Base-by-base conservation (phyloP, 768 basidiomycete genomes). In the Termitomyces heimii region DNA sequence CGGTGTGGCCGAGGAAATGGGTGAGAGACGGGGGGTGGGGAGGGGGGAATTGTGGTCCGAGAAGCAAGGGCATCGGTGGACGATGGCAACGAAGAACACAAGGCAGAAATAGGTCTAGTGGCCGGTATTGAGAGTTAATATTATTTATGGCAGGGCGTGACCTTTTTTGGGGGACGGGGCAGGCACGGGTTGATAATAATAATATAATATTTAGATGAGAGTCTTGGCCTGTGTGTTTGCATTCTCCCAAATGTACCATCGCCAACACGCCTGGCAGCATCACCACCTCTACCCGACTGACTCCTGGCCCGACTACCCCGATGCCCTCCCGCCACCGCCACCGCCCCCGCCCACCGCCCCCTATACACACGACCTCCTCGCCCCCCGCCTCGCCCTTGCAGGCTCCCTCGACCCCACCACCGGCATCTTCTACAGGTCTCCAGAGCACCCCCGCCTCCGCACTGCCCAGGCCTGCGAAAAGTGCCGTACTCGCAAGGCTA, bases 401-500 rank as follows among this genome's bases (percentile, higher is more conserved):
- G 86, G 86, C 39, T 83, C 83, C 0, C 74, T 88, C 37, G 84
- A 88, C 67, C 82, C 82, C 1, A 61, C 75, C 2, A 87, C 85
- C 0, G 83, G 84, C n/a, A 79, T 86, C 43, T 86, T 85, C 64
- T 84, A 85, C 67, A 79, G 77, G 16, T 79, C 82, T 0, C 78
- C 82, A 0, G 84, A 87, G 61, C 83, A 85, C 56, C 80, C 85
- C 1, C 78, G 86, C 0, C 70, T 86, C 31, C 79, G 88, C 50
- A 89, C 88, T 0, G 82, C 83, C 0, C 87, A 89, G 64, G 87
- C 87, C 3, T 90, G 88, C 69, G 84, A 89, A 64, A 86, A 86
- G 66, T 89, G 88, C 67, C 79, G 88, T 14, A 76, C 75, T 0
- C 72, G 87, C 50, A 91, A 89, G 68, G 87, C 85, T 31, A 91